A percentile compares a stretch with the other conserved stretches of the same genome.
Evolutionary conservation across 2,329 filamentous ascomycete genomes (phyloP).

Genomic region (Alternaria sp.): DNA sequence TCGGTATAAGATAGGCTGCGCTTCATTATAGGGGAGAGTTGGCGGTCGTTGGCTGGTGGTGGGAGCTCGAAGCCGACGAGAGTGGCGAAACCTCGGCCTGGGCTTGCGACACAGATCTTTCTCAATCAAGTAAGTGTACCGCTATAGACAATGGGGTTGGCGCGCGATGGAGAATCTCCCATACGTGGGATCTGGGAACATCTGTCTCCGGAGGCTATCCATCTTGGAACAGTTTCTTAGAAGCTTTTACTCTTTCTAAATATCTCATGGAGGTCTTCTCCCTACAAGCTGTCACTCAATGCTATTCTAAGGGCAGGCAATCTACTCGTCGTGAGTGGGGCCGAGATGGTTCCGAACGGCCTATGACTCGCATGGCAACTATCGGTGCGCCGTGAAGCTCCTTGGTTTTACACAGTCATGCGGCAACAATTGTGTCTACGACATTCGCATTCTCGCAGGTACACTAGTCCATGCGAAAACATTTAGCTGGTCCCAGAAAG

Average conservation of each 20-base stretch:
- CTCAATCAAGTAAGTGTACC: no score
- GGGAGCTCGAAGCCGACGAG: no score
- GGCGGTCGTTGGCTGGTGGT: no score
- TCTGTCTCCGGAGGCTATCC: neutral
- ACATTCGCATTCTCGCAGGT: neutral
- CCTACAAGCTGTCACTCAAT: neutral
- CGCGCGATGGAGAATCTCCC: neutral
- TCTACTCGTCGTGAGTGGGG: neutral
- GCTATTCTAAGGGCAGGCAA: neutral
- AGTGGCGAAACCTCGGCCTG: no score
- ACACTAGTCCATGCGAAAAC: neutral
- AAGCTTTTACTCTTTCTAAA: neutral
- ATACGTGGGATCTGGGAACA: neutral
- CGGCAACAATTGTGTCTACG: neutral
- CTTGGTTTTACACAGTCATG: neutral
- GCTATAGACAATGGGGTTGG: no score
- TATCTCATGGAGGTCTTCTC: neutral
- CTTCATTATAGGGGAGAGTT: no score
- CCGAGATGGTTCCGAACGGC: neutral
- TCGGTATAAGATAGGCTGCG: no score
- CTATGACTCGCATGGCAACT: neutral
- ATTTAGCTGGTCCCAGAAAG: neutral
- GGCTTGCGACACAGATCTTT: no score
- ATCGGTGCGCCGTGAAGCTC: neutral
- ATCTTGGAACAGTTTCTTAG: neutral